Conservation (phyloP, 164 flowering plant species). For the Dillenia suffruticosa region DNA sequence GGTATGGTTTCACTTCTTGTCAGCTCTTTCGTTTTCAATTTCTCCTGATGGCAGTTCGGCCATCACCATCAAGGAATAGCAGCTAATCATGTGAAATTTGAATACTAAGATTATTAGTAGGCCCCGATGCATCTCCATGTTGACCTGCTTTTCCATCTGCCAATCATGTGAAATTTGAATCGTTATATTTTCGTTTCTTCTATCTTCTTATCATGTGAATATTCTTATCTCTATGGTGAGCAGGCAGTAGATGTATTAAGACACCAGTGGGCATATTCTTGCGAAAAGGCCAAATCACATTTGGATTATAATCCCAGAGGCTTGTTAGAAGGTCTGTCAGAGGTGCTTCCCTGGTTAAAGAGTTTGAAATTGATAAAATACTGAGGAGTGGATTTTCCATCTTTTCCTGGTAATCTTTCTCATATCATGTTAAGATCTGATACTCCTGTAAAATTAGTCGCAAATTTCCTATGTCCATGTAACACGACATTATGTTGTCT, state of each 20-base stretch:
- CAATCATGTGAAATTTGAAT: background rate
- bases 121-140: too few species aligned
- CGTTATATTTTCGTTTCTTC: background rate
- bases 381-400: slow-evolving; percentile 11
- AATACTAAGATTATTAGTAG: background rate
- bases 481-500: too few species aligned
- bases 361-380: slow-evolving; percentile 59
- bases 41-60: too few species aligned
- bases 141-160: background rate
- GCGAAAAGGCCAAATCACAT: slow-evolving; percentile 76
- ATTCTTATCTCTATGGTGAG: background rate
- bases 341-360: slow-evolving; percentile 84
- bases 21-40: too few species aligned
- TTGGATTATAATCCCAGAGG: slow-evolving; percentile 76
- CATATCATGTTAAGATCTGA: too few species aligned
- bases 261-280: slow-evolving; percentile 89
- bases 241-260: slow-evolving; percentile 67
- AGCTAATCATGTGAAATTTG: background rate
- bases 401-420: too few species aligned
- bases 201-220: background rate
- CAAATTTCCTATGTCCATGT: too few species aligned
- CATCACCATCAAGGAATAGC: too few species aligned
- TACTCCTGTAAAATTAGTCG: too few species aligned
- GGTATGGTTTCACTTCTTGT: slow-evolving; percentile 31
- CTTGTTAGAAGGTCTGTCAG: slow-evolving; percentile 73